Percentiles rank a stretch among this genome's conserved stretches.
Evolutionary conservation across 2,329 filamentous ascomycete species (phyloP).

Genomic region (Chalaropsis thielavioides): DNA sequence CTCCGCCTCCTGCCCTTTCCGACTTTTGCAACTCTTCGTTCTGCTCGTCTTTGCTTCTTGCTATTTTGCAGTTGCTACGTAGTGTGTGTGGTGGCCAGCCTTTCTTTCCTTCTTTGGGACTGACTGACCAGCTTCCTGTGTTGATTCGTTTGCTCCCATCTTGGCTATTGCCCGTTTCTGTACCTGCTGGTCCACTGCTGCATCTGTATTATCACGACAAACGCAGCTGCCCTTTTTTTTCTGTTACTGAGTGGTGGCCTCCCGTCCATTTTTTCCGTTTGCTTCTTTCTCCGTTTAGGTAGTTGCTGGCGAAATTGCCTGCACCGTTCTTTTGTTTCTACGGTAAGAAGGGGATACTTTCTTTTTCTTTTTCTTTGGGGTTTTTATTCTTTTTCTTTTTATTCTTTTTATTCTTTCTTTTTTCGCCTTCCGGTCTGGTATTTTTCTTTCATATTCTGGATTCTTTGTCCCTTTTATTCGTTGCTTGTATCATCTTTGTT

Average conservation of each 20-base stretch:
- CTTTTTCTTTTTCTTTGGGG: neutral
- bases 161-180: neutral
- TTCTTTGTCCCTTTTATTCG: neutral
- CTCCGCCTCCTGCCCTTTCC: neutral
- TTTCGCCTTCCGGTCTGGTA: neutral
- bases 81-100: no score
- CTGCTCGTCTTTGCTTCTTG: neutral
- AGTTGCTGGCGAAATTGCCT: neutral
- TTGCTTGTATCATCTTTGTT: neutral
- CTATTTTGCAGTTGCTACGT: no score
- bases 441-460: neutral
- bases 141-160: neutral
- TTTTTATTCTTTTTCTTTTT: neutral
- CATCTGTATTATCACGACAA: neutral
- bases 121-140: neutral
- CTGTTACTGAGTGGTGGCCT: neutral
- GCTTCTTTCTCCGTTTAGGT: neutral
- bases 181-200: neutral
- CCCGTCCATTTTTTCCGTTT: neutral
- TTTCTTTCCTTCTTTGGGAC: neutral
- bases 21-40: conserved; percentile 15
- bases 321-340: neutral
- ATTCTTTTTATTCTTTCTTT: no score
- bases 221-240: neutral
- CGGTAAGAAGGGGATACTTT: neutral